Conservation (phyloP, 805 yeast species). For the Lachancea waltii region DNA sequence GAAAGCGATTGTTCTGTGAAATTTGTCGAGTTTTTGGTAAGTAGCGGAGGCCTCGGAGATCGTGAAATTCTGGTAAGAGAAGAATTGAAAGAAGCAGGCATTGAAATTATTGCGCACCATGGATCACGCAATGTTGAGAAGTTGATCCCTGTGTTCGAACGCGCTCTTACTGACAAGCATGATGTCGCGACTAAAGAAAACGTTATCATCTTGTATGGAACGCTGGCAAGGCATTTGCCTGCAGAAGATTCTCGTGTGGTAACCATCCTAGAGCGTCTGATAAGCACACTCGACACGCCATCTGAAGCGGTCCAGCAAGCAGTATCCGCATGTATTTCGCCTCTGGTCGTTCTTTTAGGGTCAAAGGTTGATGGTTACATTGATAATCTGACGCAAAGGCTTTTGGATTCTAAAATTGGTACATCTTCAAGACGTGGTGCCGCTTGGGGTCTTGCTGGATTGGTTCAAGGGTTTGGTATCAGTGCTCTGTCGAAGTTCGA, state of each 20-base stretch:
- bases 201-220: slow-evolving; percentile 82
- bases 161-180: slow-evolving; percentile 37
- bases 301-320: slow-evolving; percentile 88
- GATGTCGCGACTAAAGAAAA: slow-evolving; percentile 59
- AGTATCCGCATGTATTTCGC: slow-evolving; percentile 78
- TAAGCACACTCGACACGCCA: slow-evolving; percentile 75
- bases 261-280: slow-evolving; percentile 58
- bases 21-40: slow-evolving; percentile 58
- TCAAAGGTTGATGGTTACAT: slow-evolving; percentile 47
- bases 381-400: slow-evolving; percentile 50
- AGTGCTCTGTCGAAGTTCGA: slow-evolving; percentile 68
- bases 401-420: slow-evolving; percentile 41
- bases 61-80: slow-evolving; percentile 64
- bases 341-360: slow-evolving; percentile 59
- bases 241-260: slow-evolving; percentile 59
- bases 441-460: slow-evolving; percentile 93
- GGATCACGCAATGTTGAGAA: slow-evolving; percentile 65
- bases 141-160: slow-evolving; percentile 77
- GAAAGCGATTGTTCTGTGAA: slow-evolving; percentile 38
- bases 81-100: slow-evolving; percentile 86
- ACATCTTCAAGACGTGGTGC: slow-evolving; percentile 76
- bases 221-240: slow-evolving; percentile 78
- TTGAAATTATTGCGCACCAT: slow-evolving; percentile 56
- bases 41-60: slow-evolving; percentile 67
- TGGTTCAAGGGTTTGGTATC: slow-evolving; percentile 86